Evolutionary conservation across 2,329 filamentous ascomycete species (phyloP).

Genomic region (Cyanodermella asteris): DNA sequence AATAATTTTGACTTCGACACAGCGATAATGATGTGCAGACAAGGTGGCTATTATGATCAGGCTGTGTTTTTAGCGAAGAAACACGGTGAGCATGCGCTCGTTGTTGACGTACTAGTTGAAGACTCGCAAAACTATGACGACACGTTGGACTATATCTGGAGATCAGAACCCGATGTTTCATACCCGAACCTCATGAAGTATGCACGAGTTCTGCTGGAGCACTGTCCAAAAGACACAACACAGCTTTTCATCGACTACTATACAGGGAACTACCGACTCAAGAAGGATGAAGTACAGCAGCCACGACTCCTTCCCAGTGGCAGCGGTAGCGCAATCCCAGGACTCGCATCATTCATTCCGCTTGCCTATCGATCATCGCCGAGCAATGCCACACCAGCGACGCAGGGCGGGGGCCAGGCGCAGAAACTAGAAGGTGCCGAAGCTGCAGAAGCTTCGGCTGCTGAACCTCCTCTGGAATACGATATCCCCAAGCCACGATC

Average conservation of each 20-base stretch:
- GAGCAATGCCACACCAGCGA: conserved; percentile 30
- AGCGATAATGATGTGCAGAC: conserved; percentile 89
- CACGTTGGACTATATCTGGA: conserved; percentile 78
- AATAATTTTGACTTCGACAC: conserved; percentile 94
- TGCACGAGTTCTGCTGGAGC: conserved; percentile 68
- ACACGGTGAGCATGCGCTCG: conserved; percentile 78
- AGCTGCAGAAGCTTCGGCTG: conserved; percentile 11
- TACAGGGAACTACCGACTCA: conserved; percentile 60
- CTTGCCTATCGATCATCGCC: conserved; percentile 63
- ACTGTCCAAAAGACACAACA: conserved; percentile 65
- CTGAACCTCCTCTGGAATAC: conserved; percentile 37
- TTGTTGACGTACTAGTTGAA: conserved; percentile 88
- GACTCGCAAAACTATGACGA: conserved; percentile 80
- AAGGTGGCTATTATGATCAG: conserved; percentile 92
- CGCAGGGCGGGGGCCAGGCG: conserved; percentile 27
- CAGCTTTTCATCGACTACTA: conserved; percentile 89
- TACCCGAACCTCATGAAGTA: conserved; percentile 90
- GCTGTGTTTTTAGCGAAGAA: conserved; percentile 88
- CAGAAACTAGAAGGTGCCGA: conserved; percentile 24
- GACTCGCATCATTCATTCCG: conserved; percentile 61
- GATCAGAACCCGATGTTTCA: conserved; percentile 58
- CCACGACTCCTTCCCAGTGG: conserved; percentile 24
- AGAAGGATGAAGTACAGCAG: conserved; percentile 35
- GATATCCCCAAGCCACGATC: conserved; percentile 61
- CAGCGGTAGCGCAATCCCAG: conserved; percentile 62